Evolutionary conservation across 2,329 filamentous ascomycete species (phyloP), one percentile per base, ranked within the genome.

Genomic region (Fusarium nygamai): DNA sequence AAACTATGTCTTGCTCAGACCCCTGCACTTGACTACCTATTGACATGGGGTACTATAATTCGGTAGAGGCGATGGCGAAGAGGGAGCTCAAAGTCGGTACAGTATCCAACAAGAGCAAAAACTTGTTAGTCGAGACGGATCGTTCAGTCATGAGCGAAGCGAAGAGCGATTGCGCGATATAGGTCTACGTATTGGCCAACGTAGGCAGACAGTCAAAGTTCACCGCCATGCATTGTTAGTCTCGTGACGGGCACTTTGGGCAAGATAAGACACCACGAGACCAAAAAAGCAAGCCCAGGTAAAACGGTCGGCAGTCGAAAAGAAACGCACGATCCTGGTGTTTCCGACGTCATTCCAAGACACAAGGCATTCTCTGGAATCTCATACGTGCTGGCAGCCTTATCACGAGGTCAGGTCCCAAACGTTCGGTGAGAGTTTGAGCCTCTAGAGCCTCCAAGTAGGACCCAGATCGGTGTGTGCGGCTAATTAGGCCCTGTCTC

Each of bases 21-120:
- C 65, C 57, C 50, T 43, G 59, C 46, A 58, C 54, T 76, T 65
- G 13, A 31, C n/a, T n/a, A n/a, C n/a, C n/a, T 71, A 78, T 77
- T 58, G 72, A 57, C 72, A 75, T 53, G 72, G 51, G 72, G 63
- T 76, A 53, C 54, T 69, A 65, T 76, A 77, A 71, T 69, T 71
- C 56, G 62, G 61, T 62, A 73, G 71, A 58, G 43, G 44, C 54
- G 31, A 47, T 22, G 44, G 47, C 27, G 31, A 65, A 68, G 66
- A 63, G 46, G 48, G 48, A 61, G 53, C 47, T 59, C 39, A 50
- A 61, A 44, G 48, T 51, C 19, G n/a, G 34, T 29, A 51, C 22
- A 19, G 34, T 33, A 56, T 34, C 24, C 41, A 50, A 58, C 36
- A 60, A 60, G 48, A 72, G 53, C 41, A 58, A 47, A 74, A 72